These are phyloP conservation scores for Trichophyton rubrum DNA, from an alignment of 2,329 filamentous ascomycete species.

Conservation along the genomic window DNA sequence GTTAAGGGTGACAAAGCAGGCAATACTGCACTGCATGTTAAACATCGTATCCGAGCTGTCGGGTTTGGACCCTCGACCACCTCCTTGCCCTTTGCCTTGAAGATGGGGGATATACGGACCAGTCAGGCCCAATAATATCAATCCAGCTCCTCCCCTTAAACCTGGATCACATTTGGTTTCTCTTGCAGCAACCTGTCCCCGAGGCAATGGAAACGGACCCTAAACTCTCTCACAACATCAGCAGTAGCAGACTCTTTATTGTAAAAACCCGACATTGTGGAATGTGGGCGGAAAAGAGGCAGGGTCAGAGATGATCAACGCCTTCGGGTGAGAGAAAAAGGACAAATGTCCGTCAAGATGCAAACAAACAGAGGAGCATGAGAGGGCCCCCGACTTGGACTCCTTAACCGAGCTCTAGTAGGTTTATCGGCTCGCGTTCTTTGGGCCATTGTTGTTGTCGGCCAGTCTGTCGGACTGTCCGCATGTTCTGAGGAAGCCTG, in stretches of 20 bases:
- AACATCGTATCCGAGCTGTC: neutral
- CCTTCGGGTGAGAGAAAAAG: neutral
- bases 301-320: neutral
- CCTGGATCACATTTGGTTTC: neutral
- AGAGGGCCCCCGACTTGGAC: neutral
- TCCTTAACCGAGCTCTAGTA: conserved; percentile 1
- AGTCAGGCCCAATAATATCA: neutral
- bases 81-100: neutral
- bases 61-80: neutral
- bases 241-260: neutral
- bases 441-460: neutral
- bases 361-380: no score
- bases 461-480: neutral
- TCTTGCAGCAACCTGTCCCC: neutral
- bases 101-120: neutral
- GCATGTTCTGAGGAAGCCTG: neutral
- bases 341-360: neutral
- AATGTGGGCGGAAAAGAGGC: neutral
- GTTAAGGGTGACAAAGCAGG: neutral
- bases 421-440: neutral
- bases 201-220: neutral
- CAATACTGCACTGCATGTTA: conserved; percentile 2
- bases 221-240: neutral
- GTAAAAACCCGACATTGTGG: neutral
- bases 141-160: neutral